Evolutionary conservation across 2,329 filamentous ascomycete genomes (phyloP).

Genomic region (Fusarium guadeloupense): DNA sequence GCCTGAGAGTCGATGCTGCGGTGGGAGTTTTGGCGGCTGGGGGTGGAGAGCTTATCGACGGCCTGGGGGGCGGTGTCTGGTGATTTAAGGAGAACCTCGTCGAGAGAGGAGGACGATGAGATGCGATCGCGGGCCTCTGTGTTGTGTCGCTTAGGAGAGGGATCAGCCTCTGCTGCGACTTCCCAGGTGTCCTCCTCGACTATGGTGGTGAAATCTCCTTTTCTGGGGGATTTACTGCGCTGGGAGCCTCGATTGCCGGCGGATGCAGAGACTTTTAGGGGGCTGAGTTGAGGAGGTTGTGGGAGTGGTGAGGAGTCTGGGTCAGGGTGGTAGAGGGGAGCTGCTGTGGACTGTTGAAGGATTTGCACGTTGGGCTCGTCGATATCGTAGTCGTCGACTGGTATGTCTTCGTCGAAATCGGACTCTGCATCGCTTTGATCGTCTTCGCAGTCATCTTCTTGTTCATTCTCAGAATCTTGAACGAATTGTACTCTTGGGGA

Average conservation of each 20-base stretch:
- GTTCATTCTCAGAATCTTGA: constrained; percentile 38
- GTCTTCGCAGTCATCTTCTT: constrained; percentile 38
- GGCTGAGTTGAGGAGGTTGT: constrained; percentile 58
- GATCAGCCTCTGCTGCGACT: constrained; percentile 44
- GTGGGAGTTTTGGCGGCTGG: constrained; percentile 31
- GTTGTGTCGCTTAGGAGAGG: constrained; percentile 4
- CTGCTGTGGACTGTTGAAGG: constrained; percentile 54
- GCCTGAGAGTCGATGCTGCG: constrained; percentile 23
- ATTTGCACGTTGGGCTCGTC: constrained; percentile 58
- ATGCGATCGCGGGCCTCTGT: constrained; percentile 35
- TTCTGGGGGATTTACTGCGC: constrained; percentile 40
- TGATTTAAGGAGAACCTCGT: constrained; percentile 47
- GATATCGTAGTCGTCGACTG: constrained; percentile 54
- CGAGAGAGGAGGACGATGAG: constrained; percentile 46
- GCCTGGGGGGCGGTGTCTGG: constrained; percentile 25
- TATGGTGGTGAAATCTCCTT: constrained; percentile 57
- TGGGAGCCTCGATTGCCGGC: constrained; percentile 58
- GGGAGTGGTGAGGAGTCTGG: constrained; percentile 58
- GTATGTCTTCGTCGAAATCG: constrained; percentile 56
- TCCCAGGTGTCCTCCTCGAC: constrained; percentile 60
- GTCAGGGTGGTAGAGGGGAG: constrained; percentile 38
- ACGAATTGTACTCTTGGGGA: constrained; percentile 26
- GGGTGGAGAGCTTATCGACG: constrained; percentile 24
- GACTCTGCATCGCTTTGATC: constrained; percentile 51
- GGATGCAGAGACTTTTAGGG: constrained; percentile 61